Evolutionary conservation across 129 eudicot species (phyloP), one percentile per base, ranked within the genome.

Genomic region (Solidago caesia): DNA sequence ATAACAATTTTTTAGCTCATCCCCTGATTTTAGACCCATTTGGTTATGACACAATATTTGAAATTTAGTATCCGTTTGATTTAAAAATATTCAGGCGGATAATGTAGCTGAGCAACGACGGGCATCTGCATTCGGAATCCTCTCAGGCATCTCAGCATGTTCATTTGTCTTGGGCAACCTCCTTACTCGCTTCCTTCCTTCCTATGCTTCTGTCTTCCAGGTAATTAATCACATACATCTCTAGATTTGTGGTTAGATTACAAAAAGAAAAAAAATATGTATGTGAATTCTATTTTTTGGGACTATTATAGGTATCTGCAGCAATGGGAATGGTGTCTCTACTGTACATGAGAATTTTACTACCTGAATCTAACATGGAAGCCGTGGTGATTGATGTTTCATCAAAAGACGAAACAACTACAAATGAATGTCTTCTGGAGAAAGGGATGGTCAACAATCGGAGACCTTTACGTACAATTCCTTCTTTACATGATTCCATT

Each of bases 321-420:
- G 82, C 84, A n/a, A 64, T 83, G 74, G 77, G 84, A 10, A 83
- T 80, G 68, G 49, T 89, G 16, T 79, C 97, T 25, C 72, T 85
- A 64, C 64, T 87, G 27, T 89, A 92, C 80, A 92, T 89, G 97
- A 89, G 91, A 75, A 64, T 87, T 16, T 92, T 92, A n/a, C 90
- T 89, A 8, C 83, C 86, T 2, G 97, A 92, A 61, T 89, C 97
- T 56, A 53, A 68, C 25, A n/a, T 51, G 58, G 64, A 48, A 44
- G 63, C 77, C 39, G 33, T 52, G 67, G 60, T n/a, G 49, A 75
- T 79, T 11, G 69, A 55, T 69, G 61, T 67, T 73, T n/a, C 63
- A 27, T 63, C 82, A 25, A 53, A 52, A 6, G 82, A 21, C 21
- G 21, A 82, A 67, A 80, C 44, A 51, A 29, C 68, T 6, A 33